These are phyloP conservation scores for Pyrus hybrid DNA, from an alignment of 331 rosid species.

Conservation along the genomic window DNA sequence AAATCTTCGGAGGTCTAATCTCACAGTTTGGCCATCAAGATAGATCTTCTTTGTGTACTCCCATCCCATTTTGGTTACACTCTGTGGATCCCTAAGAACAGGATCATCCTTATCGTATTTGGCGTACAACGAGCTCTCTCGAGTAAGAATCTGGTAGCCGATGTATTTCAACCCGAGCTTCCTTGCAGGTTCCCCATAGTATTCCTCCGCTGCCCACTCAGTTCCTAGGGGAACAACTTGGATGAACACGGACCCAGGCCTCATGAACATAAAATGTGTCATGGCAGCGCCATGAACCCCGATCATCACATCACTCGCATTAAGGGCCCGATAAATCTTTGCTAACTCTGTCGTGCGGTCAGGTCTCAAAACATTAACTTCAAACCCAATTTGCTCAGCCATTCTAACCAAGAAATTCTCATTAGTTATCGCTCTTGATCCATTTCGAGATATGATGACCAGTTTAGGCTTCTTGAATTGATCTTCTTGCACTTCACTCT, in stretches of 20 bases:
- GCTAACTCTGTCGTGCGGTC: constrained; percentile 66
- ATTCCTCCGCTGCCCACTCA: constrained; percentile 84
- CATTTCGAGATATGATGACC: constrained; percentile 60
- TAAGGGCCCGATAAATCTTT: constrained; percentile 59
- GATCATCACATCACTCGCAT: constrained; percentile 74
- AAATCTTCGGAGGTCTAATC: constrained; percentile 54
- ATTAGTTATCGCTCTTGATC: constrained; percentile 65
- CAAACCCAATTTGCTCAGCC: constrained; percentile 63
- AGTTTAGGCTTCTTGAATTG: constrained; percentile 38
- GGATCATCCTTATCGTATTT: constrained; percentile 45
- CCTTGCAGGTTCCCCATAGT: constrained; percentile 77
- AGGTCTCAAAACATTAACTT: constrained; percentile 56
- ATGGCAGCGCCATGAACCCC: constrained; percentile 99
- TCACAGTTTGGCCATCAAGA: constrained; percentile 81
- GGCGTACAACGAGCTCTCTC: constrained; percentile 65
- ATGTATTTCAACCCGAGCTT: constrained; percentile 81
- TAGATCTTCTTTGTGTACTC: constrained; percentile 79
- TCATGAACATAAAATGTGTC: constrained; percentile 87
- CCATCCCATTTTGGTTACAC: constrained; percentile 73
- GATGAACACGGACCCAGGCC: constrained; percentile 64
- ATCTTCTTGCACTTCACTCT: constrained; percentile 5
- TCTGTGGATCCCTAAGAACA: constrained; percentile 52
- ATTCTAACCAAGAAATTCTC: constrained; percentile 54
- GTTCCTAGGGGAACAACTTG: constrained; percentile 90
- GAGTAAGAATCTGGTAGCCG: constrained; percentile 57